Percentiles rank a stretch among this genome's conserved stretches.
Evolutionary conservation across 805 yeast species (phyloP).

Genomic region (Diddensiella santjacobensis): DNA sequence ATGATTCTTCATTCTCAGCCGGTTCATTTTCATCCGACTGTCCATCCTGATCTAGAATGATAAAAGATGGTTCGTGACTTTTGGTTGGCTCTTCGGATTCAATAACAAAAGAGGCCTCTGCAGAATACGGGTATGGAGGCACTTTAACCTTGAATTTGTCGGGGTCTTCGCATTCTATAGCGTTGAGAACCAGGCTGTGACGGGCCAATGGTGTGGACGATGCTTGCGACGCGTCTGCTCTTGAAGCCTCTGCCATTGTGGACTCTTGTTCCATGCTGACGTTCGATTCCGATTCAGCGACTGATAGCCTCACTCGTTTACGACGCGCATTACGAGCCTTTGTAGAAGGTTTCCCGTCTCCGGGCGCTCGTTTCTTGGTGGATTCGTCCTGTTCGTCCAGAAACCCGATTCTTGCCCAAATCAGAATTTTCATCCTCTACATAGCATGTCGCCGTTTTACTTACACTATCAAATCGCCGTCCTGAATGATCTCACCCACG

Average conservation of each 20-base stretch:
- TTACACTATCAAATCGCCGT: constrained; percentile 2
- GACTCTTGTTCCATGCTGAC: not conserved
- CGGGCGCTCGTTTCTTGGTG: constrained; percentile 6
- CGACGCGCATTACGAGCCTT: constrained; percentile 11
- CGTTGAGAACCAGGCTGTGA: constrained; percentile 8
- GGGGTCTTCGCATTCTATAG: constrained; percentile 16
- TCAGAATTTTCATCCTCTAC: no score
- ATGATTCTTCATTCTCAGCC: constrained; percentile 1
- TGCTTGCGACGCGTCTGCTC: not conserved
- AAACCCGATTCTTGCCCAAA: no score
- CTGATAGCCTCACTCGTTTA: not conserved
- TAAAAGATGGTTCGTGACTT: not conserved
- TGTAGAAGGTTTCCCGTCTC: constrained; percentile 10
- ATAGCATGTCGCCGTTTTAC: no score
- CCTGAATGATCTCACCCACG: not conserved
- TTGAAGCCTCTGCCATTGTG: not conserved
- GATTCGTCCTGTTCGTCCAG: no score
- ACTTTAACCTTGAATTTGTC: constrained; percentile 4
- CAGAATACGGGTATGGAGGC: constrained; percentile 14
- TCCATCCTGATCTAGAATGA: constrained; percentile 4
- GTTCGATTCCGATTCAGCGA: not conserved
- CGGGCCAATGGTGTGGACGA: not conserved
- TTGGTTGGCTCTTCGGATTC: constrained; percentile 1
- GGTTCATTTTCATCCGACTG: not conserved
- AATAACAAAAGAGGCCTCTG: not conserved